Evolutionary conservation across 2,329 filamentous ascomycete species (phyloP), one percentile per base, ranked within the genome.

Genomic region (Clonostachys solani): DNA sequence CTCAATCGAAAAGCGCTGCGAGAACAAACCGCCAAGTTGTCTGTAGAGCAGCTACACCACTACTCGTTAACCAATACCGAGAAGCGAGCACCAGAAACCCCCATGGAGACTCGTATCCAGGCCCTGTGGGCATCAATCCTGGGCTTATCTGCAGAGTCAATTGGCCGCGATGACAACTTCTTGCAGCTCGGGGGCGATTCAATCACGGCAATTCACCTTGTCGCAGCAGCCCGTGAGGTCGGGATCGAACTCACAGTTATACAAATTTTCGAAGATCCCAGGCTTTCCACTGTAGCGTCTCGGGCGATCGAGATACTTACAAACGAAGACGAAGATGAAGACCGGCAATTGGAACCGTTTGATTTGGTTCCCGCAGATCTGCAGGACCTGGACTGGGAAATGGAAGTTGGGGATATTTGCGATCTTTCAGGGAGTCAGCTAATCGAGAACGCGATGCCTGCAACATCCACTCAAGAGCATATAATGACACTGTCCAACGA

Each of bases 391-490:
- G 5, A 69, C 75, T 9, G 61, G 63, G 44, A 71, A 69, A 50
- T 16, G 42, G 42, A 43, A 33, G 23, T 33, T 33, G 29, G 12
- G 4, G 17, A 10, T n/a, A 33, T 16, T 23, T 47, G 46, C 34
- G 33, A 23, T 17, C 40, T 47, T 3, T 35, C 29, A 12, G 9
- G 17, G 9, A 18, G 35, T 17, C 37, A 42, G 13, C 6, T 16
- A 18, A 56, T 75, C 7, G 68, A 76, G 44, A 74, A 79, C 46
- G 57, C 73, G 0, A 78, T 75, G 44, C 75, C 74, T 1, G 74
- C 71, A 54, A 73, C 73, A 0, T 64, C 73, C 1, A 56, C 76
- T 1, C 75, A 79, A 49, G 72, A 75, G 52, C 72, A 69, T 7
- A 61, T 79, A 3, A 67, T 79, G 57, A 69, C 72, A 2, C 53